phyloP scores from a whole-genome alignment of 176 grass and related monocot species.

The Dactylis glomerata region DNA sequence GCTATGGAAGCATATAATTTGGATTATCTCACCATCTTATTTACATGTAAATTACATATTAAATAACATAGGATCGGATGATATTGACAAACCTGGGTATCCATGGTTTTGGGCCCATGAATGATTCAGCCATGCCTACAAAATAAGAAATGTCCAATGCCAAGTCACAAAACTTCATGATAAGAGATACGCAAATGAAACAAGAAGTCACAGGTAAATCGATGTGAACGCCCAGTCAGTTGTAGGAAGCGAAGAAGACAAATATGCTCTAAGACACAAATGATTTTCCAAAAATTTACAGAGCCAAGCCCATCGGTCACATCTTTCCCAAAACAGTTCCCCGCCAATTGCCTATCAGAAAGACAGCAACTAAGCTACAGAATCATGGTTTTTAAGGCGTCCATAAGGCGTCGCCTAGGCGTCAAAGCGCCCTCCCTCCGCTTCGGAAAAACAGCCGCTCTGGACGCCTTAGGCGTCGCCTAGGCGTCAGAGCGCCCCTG shows the following conservation, averaged over 20 bases:
- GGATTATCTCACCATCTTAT: neutral
- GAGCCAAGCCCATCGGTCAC: neutral
- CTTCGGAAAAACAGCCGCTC: no score
- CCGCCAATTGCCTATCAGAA: neutral
- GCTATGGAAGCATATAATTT: neutral
- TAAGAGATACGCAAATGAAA: neutral
- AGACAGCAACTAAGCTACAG: neutral
- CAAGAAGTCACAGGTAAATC: neutral
- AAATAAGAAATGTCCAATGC: conserved; percentile 19
- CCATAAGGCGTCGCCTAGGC: no score
- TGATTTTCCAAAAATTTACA: neutral
- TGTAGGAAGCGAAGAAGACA: neutral
- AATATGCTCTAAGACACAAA: neutral
- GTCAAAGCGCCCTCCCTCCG: no score
- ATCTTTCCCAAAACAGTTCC: neutral
- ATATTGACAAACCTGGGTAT: conserved; percentile 55
- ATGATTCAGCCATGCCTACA: conserved; percentile 55
- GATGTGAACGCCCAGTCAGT: neutral
- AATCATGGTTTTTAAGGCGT: no score
- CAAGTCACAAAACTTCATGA: conserved; percentile 4
- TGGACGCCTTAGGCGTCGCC: no score
- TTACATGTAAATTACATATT: neutral
- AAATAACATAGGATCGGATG: conserved; percentile 1
- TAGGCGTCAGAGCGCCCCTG: no score
- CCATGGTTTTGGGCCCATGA: conserved; percentile 59